These are phyloP conservation scores for Poa pratensis DNA, from an alignment of 176 grass and related monocot species.

Conservation along the genomic window DNA sequence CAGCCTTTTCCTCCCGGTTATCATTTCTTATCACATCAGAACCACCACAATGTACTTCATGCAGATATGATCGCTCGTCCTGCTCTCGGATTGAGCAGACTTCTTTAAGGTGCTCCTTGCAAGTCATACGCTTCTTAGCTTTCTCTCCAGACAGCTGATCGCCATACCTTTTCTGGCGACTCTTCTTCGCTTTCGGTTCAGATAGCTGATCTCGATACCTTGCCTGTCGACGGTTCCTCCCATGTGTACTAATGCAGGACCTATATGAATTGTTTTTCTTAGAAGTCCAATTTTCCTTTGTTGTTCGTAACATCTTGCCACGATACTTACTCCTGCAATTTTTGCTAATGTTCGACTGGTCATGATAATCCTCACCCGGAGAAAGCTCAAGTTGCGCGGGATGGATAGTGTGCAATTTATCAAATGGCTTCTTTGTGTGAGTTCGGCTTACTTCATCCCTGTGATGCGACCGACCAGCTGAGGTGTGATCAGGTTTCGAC, in stretches of 20 bases:
- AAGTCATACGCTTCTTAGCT: slow-evolving; percentile 21
- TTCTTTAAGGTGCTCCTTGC: slow-evolving; percentile 31
- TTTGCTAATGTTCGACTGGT: not conserved
- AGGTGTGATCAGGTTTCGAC: slow-evolving; percentile 32
- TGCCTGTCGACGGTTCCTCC: not conserved
- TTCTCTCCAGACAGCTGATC: slow-evolving; percentile 31
- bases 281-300: slow-evolving; percentile 4
- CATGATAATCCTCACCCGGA: slow-evolving; percentile 26
- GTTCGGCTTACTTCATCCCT: slow-evolving; percentile 25
- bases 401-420: slow-evolving; percentile 14
- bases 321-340: slow-evolving; percentile 25
- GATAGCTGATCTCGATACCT: slow-evolving; percentile 20
- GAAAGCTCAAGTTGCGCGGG: slow-evolving; percentile 30
- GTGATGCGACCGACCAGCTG: slow-evolving; percentile 10
- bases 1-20: not conserved
- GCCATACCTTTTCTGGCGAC: slow-evolving; percentile 25
- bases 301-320: slow-evolving; percentile 30
- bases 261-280: slow-evolving; percentile 12
- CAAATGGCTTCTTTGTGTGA: slow-evolving; percentile 9
- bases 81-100: not conserved
- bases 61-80: slow-evolving; percentile 18
- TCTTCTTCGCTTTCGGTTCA: slow-evolving; percentile 15
- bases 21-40: slow-evolving; percentile 29
- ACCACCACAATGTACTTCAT: not conserved
- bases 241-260: not conserved